Conservation (phyloP, 108 stramenopile genomes). For the Cylindrotheca fusiformis region DNA sequence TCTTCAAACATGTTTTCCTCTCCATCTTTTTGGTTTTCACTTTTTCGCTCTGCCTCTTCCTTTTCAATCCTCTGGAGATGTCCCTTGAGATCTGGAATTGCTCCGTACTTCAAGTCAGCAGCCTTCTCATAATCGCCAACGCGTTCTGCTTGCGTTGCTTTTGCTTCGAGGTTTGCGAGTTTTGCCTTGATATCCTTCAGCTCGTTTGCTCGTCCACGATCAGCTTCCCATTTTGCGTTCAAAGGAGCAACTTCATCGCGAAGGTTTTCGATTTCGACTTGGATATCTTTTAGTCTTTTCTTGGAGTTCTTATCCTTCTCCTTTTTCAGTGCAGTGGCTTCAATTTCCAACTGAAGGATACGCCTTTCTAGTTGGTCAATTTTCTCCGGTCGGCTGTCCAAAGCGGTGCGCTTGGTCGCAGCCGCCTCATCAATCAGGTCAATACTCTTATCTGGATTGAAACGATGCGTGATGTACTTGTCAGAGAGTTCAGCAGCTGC, state of each 20-base stretch:
- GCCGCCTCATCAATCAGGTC: conserved; percentile 96
- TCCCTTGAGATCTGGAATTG: conserved; percentile 86
- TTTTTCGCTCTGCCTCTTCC: conserved; percentile 76
- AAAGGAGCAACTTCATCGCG: conserved; percentile 50
- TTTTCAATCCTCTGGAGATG: conserved; percentile 56
- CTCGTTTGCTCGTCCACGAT: conserved; percentile 83
- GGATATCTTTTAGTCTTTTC: conserved; percentile 53
- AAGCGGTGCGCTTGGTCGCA: conserved; percentile 77
- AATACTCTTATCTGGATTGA: conserved; percentile 94
- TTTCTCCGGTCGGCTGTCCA: conserved; percentile 84
- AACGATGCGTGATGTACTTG: conserved; percentile 93
- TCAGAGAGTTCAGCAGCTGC: conserved; percentile 92
- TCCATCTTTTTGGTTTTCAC: conserved; percentile 22
- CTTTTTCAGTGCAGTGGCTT: conserved; percentile 80
- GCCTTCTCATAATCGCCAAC: conserved; percentile 88
- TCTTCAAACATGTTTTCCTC: conserved; percentile 78
- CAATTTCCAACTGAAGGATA: conserved; percentile 93
- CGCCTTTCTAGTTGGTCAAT: conserved; percentile 87
- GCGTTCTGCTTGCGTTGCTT: conserved; percentile 87
- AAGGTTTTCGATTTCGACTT: conserved; percentile 66
- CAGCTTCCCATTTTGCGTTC: conserved; percentile 71
- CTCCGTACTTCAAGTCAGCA: conserved; percentile 92
- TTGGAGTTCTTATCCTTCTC: conserved; percentile 87
- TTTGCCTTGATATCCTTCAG: conserved; percentile 83
- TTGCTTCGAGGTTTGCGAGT: conserved; percentile 73